Conservation (phyloP, 345 rosid genomes). For the Carallia brachiata region DNA sequence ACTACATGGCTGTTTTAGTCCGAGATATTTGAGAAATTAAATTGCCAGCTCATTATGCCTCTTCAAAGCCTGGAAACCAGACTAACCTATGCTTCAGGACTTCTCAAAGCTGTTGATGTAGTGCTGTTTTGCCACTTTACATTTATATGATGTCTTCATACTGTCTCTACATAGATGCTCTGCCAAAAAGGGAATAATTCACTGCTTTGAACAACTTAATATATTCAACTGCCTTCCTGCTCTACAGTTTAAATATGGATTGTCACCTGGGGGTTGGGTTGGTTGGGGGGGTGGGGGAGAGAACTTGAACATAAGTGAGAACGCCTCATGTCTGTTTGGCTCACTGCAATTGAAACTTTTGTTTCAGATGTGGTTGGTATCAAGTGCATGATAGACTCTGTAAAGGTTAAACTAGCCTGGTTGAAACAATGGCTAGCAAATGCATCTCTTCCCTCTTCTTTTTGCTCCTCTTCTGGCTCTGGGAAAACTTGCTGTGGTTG, state of each 20-base stretch:
- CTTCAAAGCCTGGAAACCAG: background rate
- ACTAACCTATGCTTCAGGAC: background rate
- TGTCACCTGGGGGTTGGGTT: no score
- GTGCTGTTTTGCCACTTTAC: background rate
- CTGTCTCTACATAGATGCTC: background rate
- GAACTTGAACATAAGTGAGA: no score
- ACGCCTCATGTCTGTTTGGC: background rate
- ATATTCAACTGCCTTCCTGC: background rate
- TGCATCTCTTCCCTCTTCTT: background rate
- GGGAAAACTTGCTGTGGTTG: background rate
- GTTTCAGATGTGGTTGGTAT: no score
- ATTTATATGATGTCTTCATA: background rate
- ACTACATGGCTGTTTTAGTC: no score
- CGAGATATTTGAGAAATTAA: no score
- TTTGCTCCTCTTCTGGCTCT: background rate
- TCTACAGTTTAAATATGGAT: background rate
- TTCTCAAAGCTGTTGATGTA: background rate
- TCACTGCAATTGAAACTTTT: background rate
- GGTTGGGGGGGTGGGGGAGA: no score
- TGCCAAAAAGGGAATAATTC: background rate
- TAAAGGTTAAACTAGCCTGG: background rate
- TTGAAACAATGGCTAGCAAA: background rate
- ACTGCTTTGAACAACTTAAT: background rate
- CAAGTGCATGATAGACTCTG: background rate
- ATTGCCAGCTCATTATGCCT: background rate